Evolutionary conservation across 805 yeast genomes (phyloP).

Genomic region (Saturnispora dispora): DNA sequence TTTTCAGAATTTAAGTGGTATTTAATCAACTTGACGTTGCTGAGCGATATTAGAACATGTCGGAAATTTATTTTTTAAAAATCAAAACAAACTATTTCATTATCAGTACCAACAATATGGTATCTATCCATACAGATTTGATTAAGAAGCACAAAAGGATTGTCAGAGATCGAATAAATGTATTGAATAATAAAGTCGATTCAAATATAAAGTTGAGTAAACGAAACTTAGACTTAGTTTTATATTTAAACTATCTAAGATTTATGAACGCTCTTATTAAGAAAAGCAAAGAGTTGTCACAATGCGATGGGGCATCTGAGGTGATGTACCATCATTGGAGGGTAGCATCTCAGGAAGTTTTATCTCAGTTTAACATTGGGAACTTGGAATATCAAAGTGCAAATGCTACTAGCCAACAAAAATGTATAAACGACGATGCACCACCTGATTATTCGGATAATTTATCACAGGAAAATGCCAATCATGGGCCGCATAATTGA

Average conservation of each 20-base stretch:
- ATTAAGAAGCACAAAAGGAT: constrained; percentile 10
- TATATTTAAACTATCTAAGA: constrained; percentile 39
- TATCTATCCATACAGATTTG: constrained; percentile 9
- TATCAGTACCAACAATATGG: constrained; percentile 6
- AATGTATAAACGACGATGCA: neutral
- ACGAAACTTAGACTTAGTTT: constrained; percentile 24
- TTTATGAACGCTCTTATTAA: constrained; percentile 34
- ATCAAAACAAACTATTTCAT: neutral
- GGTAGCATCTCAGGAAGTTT: constrained; percentile 19
- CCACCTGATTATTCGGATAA: neutral
- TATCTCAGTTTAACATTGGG: constrained; percentile 5
- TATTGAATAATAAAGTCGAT: constrained; percentile 1
- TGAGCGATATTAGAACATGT: neutral
- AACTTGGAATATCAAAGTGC: neutral
- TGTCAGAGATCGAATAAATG: constrained; percentile 6
- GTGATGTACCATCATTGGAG: constrained; percentile 35
- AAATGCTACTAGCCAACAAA: neutral
- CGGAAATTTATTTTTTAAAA: neutral
- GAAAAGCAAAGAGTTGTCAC: constrained; percentile 33
- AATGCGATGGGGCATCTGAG: constrained; percentile 34
- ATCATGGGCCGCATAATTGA: neutral
- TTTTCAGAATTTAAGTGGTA: neutral
- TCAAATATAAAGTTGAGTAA: constrained; percentile 11
- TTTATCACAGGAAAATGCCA: neutral
- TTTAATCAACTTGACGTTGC: neutral